These are phyloP conservation scores for Cladophialophora psammophila DNA, from an alignment of 2,329 filamentous ascomycete species.

Conservation along the genomic window DNA sequence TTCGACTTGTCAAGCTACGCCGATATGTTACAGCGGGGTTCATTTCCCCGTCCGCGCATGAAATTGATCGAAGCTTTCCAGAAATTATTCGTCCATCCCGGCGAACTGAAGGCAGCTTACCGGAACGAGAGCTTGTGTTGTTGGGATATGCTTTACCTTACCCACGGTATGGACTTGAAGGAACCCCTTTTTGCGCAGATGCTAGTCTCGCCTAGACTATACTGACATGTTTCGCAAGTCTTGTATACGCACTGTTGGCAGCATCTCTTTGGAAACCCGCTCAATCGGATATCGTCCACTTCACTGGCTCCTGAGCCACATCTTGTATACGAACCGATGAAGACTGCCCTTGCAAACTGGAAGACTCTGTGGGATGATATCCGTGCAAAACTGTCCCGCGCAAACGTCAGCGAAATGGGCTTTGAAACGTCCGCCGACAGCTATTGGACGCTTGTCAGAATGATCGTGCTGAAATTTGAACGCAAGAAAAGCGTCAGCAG, in stretches of 20 bases:
- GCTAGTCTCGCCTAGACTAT: neutral
- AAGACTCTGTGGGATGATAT: constrained; percentile 49
- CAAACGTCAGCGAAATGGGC: constrained; percentile 50
- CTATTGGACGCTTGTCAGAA: constrained; percentile 35
- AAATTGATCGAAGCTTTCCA: constrained; percentile 50
- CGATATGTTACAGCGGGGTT: constrained; percentile 48
- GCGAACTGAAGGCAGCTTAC: constrained; percentile 26
- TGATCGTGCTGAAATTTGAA: constrained; percentile 35
- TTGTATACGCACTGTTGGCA: constrained; percentile 52
- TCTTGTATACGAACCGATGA: constrained; percentile 42
- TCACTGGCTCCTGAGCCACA: constrained; percentile 19
- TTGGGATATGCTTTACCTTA: constrained; percentile 53
- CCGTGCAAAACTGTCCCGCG: constrained; percentile 43
- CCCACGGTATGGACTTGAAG: constrained; percentile 47
- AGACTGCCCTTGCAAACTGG: constrained; percentile 50
- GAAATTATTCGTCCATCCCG: constrained; percentile 46
- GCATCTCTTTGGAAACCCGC: constrained; percentile 50
- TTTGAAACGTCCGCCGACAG: constrained; percentile 43
- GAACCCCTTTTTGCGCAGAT: neutral
- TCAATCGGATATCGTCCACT: constrained; percentile 34
- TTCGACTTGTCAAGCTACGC: constrained; percentile 45
- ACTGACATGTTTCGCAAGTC: constrained; percentile 40
- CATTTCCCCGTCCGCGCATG: constrained; percentile 43
- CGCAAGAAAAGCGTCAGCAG: constrained; percentile 12
- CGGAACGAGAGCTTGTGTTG: constrained; percentile 42